phyloP scores from a whole-genome alignment of 495 filamentous ascomycete species.

The Xylaria nigripes region DNA sequence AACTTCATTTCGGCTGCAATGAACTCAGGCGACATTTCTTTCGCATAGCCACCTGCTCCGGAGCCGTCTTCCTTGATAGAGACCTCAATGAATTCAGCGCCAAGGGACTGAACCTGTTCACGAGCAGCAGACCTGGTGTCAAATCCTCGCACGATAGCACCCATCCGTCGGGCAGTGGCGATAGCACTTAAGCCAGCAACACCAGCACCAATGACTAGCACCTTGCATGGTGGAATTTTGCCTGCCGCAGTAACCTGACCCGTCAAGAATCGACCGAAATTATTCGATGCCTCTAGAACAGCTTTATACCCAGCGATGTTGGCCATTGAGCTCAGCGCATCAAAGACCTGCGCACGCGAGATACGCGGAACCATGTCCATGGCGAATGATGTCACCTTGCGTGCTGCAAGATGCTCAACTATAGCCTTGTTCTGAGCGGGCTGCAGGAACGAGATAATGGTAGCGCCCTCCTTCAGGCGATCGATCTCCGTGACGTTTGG shows the following conservation, averaged over 20 bases:
- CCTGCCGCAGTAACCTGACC: conserved; percentile 79
- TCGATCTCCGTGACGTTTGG: conserved; percentile 58
- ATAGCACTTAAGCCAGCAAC: conserved; percentile 78
- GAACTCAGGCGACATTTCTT: conserved; percentile 84
- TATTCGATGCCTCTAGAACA: conserved; percentile 72
- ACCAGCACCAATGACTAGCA: conserved; percentile 74
- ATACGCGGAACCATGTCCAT: conserved; percentile 84
- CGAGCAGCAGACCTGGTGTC: conserved; percentile 70
- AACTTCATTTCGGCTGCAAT: conserved; percentile 83
- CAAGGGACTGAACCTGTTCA: conserved; percentile 77
- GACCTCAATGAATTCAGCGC: conserved; percentile 77
- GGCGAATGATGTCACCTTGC: conserved; percentile 60
- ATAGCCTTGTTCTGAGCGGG: conserved; percentile 61
- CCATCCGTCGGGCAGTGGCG: conserved; percentile 66
- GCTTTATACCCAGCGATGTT: conserved; percentile 86
- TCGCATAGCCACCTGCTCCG: conserved; percentile 75
- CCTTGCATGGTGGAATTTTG: conserved; percentile 74
- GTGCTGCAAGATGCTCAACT: conserved; percentile 57
- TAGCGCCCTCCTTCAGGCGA: conserved; percentile 51
- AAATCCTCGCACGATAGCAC: conserved; percentile 78
- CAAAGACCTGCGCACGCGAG: conserved; percentile 72
- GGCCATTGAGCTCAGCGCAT: conserved; percentile 76
- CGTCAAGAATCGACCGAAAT: conserved; percentile 73
- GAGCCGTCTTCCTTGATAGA: conserved; percentile 74
- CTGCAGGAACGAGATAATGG: conserved; percentile 67